Base-by-base conservation (phyloP, 1,284 basidiomycete genomes). In the Mycocalia duriaeana region DNA sequence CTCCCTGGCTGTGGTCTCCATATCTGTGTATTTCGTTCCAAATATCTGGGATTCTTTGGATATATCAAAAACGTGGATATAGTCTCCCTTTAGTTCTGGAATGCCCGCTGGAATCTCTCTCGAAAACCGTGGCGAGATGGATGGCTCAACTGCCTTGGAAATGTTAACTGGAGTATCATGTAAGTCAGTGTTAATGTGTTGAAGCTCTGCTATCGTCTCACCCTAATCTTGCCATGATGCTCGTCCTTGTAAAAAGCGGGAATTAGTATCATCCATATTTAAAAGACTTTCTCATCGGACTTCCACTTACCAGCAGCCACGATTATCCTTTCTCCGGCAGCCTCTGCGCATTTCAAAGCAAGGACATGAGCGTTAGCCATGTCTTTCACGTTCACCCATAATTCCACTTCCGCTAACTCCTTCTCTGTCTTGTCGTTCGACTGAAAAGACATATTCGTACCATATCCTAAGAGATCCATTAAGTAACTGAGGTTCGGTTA, bases 321-420 rank as follows among this genome's bases (percentile, higher is more conserved):
- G 19, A 57, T 39, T 14, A 57, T 47, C 25, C 51, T 47, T 42
- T 51, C 49, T 8, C 52, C 52, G 7, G 44, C 50, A 2, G 50
- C 52, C 24, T 48, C 44, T 8, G 23, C 37, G n/a, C 38, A 49
- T 35, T 53, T 38, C 16, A 53, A 35, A 9, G 52, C 50, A 22
- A 25, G 25, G 9, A 49, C 42, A 28, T 53, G 50, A 8, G 45
- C 50, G 18, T 44, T 37, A 14, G 77, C 79, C 22, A 83, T 66
- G 54, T 82, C 77, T 23, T 79, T 70, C 2, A 85, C 81, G 54
- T 86, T 81, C 42, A 81, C 67, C 64, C 69, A 42, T 16, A 20
- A 11, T 14, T 13, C 19, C 11, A 24, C n/a, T n/a, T 14, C 13
- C 14, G 9, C 14, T 9, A 13, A 20, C 14, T 8, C 19, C 11